A percentile compares a stretch with the other conserved stretches of the same genome.
Evolutionary conservation across 768 basidiomycete genomes (phyloP).

Genomic region (Mrakia gelida): DNA sequence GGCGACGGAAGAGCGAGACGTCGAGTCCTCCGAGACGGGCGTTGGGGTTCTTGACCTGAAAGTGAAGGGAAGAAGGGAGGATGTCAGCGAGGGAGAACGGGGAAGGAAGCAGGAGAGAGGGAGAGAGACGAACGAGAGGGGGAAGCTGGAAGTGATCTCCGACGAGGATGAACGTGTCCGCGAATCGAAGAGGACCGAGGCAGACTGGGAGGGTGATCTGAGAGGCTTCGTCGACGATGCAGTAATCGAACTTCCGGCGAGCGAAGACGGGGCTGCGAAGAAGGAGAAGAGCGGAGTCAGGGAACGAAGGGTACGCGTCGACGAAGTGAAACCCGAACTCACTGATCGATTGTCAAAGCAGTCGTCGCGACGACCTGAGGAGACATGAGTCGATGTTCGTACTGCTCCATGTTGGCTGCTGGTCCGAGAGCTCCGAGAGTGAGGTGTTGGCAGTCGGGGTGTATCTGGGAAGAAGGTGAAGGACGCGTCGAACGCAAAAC

Average conservation of each 20-base stretch:
- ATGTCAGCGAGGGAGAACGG: too few relatives aligned
- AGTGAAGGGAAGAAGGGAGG: background rate
- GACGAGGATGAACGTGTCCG: slow-evolving; percentile 85
- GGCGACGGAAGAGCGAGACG: slow-evolving; percentile 76
- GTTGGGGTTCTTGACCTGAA: slow-evolving; percentile 69
- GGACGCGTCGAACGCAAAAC: background rate
- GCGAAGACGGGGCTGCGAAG: slow-evolving; percentile 69
- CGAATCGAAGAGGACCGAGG: slow-evolving; percentile 84
- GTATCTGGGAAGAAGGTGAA: slow-evolving; percentile 56
- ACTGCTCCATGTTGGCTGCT: slow-evolving; percentile 68
- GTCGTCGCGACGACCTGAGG: slow-evolving; percentile 96
- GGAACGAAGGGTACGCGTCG: background rate
- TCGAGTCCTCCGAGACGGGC: slow-evolving; percentile 85
- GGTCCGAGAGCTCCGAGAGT: slow-evolving; percentile 58
- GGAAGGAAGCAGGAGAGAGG: background rate
- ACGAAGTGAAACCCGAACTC: slow-evolving; percentile 44
- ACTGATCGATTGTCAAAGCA: slow-evolving; percentile 92
- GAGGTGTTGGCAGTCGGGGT: slow-evolving; percentile 69
- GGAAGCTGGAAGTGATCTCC: slow-evolving; percentile 98
- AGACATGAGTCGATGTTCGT: slow-evolving; percentile 74
- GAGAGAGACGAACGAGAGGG: slow-evolving; percentile 61
- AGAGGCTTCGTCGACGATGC: slow-evolving; percentile 96
- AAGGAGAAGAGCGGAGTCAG: background rate
- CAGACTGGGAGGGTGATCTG: slow-evolving; percentile 96
- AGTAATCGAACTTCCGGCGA: slow-evolving; percentile 84